Base-by-base conservation (phyloP, 1,139 yeast species). In the Fermentozyma sake region DNA sequence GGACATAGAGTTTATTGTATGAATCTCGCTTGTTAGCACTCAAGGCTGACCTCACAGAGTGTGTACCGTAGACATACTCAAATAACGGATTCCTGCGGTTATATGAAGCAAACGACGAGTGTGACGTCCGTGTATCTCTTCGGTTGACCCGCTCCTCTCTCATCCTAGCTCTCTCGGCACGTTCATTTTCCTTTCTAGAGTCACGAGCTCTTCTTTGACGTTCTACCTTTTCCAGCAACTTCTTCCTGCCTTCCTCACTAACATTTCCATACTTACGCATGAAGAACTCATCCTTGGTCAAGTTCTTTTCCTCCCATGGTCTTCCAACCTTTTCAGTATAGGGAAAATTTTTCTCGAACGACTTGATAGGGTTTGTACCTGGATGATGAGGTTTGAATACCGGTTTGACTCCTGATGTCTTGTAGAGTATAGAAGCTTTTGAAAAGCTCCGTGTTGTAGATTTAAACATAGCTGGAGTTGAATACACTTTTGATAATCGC, bases 41-140 rank as follows among this genome's bases (percentile, higher is more conserved):
- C 30, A 87, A 57, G 0, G 86, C 94, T 1, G 95, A 80, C 16
- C 69, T 44, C 1, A 87, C 91, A 0, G 94, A 62, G 33, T 83
- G 81, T 0, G 81, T 76, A 4, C 96, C 96, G 47, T 71, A 85
- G 2, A 86, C 55, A 43, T 78, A 79, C 44, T 86, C 95, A 30
- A 70, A 54, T 22, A 76, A 49, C 0, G 87, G 79, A 31, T 62
- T 63, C 7, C 28, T 21, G 12, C 27, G 20, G 12, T 24, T 21
- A 10, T 25, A 13, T 12, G 20, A 18, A 8, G 25, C 18, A 6
- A 19, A 22, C 11, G 22, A 23, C 77, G 84, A 7, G 71, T 66
- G 48, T 73, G 79, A 0, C 80, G 78, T 45, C 64, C 77, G 40
- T 69, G 73, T 33, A 60, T 71, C 82, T 40, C 77, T 76, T 11